Base-by-base conservation (phyloP, 305 asterid species). In the Andrographis paniculata region DNA sequence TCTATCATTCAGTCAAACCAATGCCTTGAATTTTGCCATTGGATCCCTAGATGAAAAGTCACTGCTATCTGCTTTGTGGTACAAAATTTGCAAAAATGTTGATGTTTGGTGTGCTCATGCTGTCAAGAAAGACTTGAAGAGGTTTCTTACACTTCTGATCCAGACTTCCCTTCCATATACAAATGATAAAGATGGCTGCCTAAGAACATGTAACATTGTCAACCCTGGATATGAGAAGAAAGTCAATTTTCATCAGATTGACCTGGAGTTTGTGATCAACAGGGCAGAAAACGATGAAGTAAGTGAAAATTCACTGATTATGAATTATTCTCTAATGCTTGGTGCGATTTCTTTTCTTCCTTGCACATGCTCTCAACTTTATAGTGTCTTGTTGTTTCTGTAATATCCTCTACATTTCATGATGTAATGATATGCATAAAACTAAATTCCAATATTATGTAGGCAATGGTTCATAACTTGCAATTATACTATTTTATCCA, bases 61-160 rank as follows among this genome's bases (percentile, higher is more conserved):
- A 27, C 59, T 85, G 62, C 64, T 82, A 51, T 45, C 73, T 59
- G 66, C 79, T 23, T 27, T 80, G 55, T 82, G 87, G 88, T 66
- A 72, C 71, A 66, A 71, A 58, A 40, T 71, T 62, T 80, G 94
- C 61, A 75, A 77, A 56, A 64, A 77, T 58, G 68, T 75, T 64
- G 96, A 89, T 75, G 64, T 82, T 43, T 89, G 98, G 96, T 72
- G 80, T 62, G 45, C 65, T 50, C 78, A 78, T 78, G 86, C 94
- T 73, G 50, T 74, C 45, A 82, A 78, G 70, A 89, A 75, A 66
- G 78, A 80, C 55, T 63, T 74, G 63, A 82, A 71, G 72, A 73
- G 66, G 46, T 80, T 82, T 67, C 61, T 89, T 27, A 55, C 70
- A 12, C 67, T 54, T 61, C 53, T 82, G 50, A 70, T 89, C 52